phyloP scores from a whole-genome alignment of 352 stramenopile genomes.

The Globisporangium radiosum region DNA sequence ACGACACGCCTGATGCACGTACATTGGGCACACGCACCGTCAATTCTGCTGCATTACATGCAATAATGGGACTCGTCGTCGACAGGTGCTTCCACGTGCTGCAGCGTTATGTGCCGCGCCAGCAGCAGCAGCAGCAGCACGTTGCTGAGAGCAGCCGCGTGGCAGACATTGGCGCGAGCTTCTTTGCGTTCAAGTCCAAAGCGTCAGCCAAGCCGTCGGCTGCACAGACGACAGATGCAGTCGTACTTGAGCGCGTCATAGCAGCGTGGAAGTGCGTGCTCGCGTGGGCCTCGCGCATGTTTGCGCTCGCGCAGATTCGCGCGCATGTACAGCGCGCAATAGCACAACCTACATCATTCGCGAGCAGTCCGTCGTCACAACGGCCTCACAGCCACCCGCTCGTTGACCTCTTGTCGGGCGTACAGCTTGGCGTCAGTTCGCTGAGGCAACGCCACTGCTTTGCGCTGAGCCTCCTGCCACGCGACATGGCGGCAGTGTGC shows the following conservation, averaged over 20 bases:
- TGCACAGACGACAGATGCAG: conserved; percentile 5
- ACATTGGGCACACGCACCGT: neutral
- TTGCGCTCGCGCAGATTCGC: conserved; percentile 19
- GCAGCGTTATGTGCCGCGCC: conserved; percentile 19
- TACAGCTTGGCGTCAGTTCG: conserved; percentile 29
- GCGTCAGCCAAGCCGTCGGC: neutral
- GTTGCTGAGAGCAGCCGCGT: neutral
- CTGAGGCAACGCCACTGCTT: neutral
- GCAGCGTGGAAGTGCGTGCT: conserved; percentile 22
- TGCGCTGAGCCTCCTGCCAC: conserved; percentile 4
- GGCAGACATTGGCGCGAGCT: conserved; percentile 24
- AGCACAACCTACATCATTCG: conserved; percentile 15
- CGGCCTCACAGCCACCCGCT: conserved; percentile 22
- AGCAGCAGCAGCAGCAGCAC: conserved; percentile 2
- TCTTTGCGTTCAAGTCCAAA: conserved; percentile 49
- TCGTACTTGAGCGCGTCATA: conserved; percentile 16
- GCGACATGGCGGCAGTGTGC: too few species aligned
- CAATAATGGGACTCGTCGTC: conserved; percentile 20
- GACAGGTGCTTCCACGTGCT: conserved; percentile 44
- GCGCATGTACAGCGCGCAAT: conserved; percentile 37
- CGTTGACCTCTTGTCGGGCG: conserved; percentile 26
- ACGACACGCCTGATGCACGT: neutral
- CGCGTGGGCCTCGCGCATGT: conserved; percentile 13
- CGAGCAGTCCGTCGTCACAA: neutral
- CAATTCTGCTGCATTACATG: neutral